A percentile compares a stretch with the other conserved stretches of the same genome.
Evolutionary conservation across 139 green algal species (phyloP).

Genomic region (Deuterostichococcus epilithicus): DNA sequence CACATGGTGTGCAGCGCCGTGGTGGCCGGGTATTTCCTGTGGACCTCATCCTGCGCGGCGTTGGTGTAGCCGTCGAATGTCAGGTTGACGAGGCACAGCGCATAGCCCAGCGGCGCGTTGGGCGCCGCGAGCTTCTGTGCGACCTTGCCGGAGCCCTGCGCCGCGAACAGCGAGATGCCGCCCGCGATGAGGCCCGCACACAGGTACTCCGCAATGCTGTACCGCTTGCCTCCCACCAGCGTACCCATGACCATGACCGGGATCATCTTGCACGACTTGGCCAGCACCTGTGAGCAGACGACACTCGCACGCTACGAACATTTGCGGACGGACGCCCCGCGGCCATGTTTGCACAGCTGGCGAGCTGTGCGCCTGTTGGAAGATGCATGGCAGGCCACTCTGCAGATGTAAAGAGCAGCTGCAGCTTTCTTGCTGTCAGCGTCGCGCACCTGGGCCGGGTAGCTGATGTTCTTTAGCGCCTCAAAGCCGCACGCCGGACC

Average conservation of each 20-base stretch:
- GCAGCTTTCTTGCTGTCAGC: not conserved
- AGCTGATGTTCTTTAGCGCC: conserved; percentile 94
- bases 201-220: conserved; percentile 82
- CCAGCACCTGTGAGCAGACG: conserved; percentile 72
- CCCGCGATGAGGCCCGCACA: conserved; percentile 78
- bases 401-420: too few relatives aligned
- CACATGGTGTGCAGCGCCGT: conserved; percentile 90
- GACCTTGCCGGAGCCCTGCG: conserved; percentile 52
- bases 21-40: conserved; percentile 62
- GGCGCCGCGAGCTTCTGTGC: conserved; percentile 66
- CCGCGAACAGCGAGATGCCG: conserved; percentile 27
- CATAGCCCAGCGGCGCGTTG: conserved; percentile 89
- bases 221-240: conserved; percentile 78
- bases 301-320: not conserved
- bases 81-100: conserved; percentile 87
- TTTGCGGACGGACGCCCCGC: not conserved
- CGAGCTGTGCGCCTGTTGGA: too few relatives aligned
- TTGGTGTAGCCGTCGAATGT: conserved; percentile 96
- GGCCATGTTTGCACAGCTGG: not conserved
- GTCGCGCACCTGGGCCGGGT: conserved; percentile 72
- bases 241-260: conserved; percentile 93
- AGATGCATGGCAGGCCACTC: too few relatives aligned
- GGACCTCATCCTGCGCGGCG: conserved; percentile 81
- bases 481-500: conserved; percentile 85
- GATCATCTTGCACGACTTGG: conserved; percentile 97